These are phyloP conservation scores for Elaphomyces granulatus DNA, from an alignment of 495 filamentous ascomycete species.

Conservation along the genomic window DNA sequence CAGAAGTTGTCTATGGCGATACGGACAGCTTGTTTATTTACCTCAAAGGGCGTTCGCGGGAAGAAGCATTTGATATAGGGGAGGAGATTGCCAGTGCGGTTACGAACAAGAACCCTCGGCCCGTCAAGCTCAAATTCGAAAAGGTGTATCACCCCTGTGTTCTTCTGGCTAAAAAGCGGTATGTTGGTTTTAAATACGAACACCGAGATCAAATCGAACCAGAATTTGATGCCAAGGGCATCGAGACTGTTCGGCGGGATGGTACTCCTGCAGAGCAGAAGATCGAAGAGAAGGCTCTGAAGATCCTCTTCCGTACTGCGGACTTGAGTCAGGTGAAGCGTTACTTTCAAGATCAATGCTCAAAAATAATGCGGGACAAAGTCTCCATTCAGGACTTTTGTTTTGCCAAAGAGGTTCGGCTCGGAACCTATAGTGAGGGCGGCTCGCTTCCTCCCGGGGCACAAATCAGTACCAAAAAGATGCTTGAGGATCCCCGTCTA, in stretches of 20 bases:
- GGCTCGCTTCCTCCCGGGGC: constrained; percentile 74
- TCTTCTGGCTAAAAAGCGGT: constrained; percentile 90
- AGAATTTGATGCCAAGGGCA: constrained; percentile 95
- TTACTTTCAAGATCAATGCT: constrained; percentile 84
- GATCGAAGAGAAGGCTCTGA: constrained; percentile 89
- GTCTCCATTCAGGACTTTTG: constrained; percentile 93
- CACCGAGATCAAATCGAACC: constrained; percentile 59
- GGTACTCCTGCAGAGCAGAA: constrained; percentile 93
- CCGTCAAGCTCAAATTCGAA: constrained; percentile 94
- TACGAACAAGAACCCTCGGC: constrained; percentile 80
- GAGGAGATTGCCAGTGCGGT: constrained; percentile 83
- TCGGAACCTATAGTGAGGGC: constrained; percentile 78
- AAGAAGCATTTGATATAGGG: constrained; percentile 84
- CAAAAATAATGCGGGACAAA: constrained; percentile 79
- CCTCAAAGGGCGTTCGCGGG: constrained; percentile 70
- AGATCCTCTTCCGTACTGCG: constrained; percentile 74
- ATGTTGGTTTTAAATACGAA: constrained; percentile 97
- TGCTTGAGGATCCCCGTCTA: constrained; percentile 68
- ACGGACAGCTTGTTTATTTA: constrained; percentile 94
- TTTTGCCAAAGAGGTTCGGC: constrained; percentile 80
- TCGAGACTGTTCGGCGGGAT: constrained; percentile 90
- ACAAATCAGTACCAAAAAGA: constrained; percentile 66
- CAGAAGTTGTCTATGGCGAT: constrained; percentile 96
- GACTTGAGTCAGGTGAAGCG: constrained; percentile 82
- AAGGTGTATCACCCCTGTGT: constrained; percentile 96